Percentiles rank a stretch among this genome's conserved stretches.
Conservation (phyloP, 805 yeast species). For the Yarrowia hollandica region DNA sequence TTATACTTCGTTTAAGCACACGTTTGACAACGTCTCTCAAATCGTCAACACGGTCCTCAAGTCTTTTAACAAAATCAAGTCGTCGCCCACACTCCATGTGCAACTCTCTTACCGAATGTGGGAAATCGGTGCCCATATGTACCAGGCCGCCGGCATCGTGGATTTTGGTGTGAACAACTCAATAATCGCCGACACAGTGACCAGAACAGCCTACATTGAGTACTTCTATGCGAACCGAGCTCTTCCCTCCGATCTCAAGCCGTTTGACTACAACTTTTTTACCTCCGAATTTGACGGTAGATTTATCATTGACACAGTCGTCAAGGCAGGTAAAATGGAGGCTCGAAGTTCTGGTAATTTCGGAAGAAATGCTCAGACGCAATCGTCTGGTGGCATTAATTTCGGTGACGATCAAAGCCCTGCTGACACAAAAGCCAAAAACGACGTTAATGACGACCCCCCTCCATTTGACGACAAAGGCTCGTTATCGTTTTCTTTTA, state of each 20-base stretch:
- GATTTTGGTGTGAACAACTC: conserved; percentile 21
- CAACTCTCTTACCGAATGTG: conserved; percentile 24
- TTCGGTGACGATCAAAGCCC: conserved; percentile 10
- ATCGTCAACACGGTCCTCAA: conserved; percentile 13
- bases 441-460: neutral
- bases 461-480: neutral
- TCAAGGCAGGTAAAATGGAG: conserved; percentile 9
- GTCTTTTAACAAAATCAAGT: conserved; percentile 18
- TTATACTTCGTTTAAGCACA: neutral
- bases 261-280: conserved; percentile 18
- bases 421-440: neutral
- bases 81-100: conserved; percentile 2
- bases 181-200: neutral
- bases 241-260: conserved; percentile 8
- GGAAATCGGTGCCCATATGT: conserved; percentile 24
- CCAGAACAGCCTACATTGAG: conserved; percentile 19
- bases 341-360: conserved; percentile 19
- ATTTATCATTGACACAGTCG: neutral
- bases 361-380: conserved; percentile 1
- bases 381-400: neutral
- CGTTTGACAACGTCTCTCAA: conserved; percentile 3
- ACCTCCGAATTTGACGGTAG: conserved; percentile 18
- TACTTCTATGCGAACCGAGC: conserved; percentile 24
- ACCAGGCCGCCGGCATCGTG: conserved; percentile 2
- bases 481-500: neutral